A percentile compares a stretch with the other conserved stretches of the same genome.
These are phyloP conservation scores for Trichopus zeylanicus DNA, from an alignment of 116 monocot genomes.

Conservation along the genomic window DNA sequence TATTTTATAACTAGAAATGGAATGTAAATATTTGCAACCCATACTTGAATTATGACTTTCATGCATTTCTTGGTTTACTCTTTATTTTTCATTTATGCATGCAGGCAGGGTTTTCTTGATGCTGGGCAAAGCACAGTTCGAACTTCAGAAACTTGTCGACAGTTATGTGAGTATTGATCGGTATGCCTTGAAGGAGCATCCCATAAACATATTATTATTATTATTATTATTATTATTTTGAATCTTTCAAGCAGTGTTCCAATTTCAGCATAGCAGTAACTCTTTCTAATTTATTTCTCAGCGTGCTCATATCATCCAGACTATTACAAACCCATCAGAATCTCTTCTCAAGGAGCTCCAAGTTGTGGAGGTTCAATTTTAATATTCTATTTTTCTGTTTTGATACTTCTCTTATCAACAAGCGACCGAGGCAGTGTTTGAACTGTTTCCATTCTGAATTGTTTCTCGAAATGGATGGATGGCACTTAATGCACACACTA, in stretches of 20 bases:
- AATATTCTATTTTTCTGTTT: neutral
- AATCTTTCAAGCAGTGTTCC: neutral
- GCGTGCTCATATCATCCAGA: conserved; percentile 72
- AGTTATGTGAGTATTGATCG: conserved; percentile 53
- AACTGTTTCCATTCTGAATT: too few relatives aligned
- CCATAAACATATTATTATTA: too few relatives aligned
- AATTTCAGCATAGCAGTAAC: conserved; percentile 1
- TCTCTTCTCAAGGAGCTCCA: conserved; percentile 93
- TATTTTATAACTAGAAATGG: neutral
- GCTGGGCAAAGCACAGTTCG: conserved; percentile 81
- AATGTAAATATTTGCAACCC: neutral
- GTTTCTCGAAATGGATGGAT: too few relatives aligned
- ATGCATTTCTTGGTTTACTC: neutral
- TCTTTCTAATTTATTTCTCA: conserved; percentile 22
- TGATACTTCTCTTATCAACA: neutral
- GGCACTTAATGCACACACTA: too few relatives aligned
- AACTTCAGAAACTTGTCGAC: conserved; percentile 75
- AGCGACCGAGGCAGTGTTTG: neutral
- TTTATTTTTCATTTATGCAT: conserved; percentile 8
- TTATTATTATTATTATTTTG: conserved; percentile 1
- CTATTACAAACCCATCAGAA: conserved; percentile 81
- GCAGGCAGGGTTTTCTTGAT: conserved; percentile 62
- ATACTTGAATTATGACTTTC: neutral
- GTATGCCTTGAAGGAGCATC: neutral
- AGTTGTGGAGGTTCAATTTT: conserved; percentile 69